Conservation (phyloP, 768 basidiomycete genomes). For the Lactarius quietus region DNA sequence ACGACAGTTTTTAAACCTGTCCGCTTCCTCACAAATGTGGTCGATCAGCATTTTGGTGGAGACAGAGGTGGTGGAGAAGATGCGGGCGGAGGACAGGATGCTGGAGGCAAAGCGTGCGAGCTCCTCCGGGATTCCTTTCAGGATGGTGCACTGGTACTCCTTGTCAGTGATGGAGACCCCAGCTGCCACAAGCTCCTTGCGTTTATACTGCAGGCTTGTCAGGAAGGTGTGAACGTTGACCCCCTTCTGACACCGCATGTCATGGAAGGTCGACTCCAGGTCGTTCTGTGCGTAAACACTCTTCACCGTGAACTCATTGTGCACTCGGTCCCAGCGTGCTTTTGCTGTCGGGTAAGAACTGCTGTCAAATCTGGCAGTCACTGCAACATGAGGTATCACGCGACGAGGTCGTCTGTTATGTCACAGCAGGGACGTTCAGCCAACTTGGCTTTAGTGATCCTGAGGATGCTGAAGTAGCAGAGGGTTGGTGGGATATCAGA, state of each 20-base stretch:
- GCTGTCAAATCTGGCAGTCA: background rate
- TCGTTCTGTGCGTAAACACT: background rate
- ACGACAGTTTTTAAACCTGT: background rate
- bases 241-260: background rate
- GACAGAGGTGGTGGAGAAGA: background rate
- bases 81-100: background rate
- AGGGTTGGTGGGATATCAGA: too few relatives aligned
- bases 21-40: background rate
- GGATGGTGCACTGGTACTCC: background rate
- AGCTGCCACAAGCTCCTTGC: background rate
- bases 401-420: background rate
- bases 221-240: background rate
- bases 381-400: background rate
- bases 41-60: background rate
- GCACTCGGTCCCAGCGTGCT: background rate
- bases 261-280: background rate
- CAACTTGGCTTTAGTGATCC: too few relatives aligned
- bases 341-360: background rate
- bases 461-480: too few relatives aligned
- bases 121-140: background rate
- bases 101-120: background rate
- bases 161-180: background rate
- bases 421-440: too few relatives aligned
- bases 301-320: background rate
- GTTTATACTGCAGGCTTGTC: background rate